Evolutionary conservation across 176 grass and related monocot genomes (phyloP), one percentile per base, ranked within the genome.

Genomic region (Microstegium vimineum): DNA sequence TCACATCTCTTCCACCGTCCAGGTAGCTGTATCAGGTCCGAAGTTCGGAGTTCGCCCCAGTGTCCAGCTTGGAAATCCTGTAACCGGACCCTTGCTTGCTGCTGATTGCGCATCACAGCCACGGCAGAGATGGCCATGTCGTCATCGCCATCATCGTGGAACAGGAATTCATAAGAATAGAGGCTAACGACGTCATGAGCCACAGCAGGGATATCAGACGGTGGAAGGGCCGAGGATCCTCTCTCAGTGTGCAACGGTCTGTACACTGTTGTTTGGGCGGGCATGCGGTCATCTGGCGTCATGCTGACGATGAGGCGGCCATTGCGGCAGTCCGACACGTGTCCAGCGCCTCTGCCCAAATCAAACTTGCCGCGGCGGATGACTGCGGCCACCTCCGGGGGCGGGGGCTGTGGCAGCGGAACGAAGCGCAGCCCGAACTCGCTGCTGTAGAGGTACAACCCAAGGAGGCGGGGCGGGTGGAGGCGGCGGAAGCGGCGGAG

Each of bases 391-490:
- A 49, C 1, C 46, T 49, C 46, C 46, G 37, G 27, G 8, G 80
- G 54, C 46, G 37, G 27, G 8, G 80, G 54, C 12, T 45, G 68
- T 4, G 52, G 52, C 2, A 82, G 35, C 23, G 52, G 80, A 4
- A 82, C 26, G 68, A 82, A 73, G 17, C 28, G 52, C 52, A 59
- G 17, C 16, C 23, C 4, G 35, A 2, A 23, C n/a, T 26, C 13
- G 51, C 47, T 67, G 79, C 9, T 36, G 18, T 27, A 0, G 32
- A 78, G 5, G 40, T 46, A 78, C 40, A 18, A 78, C 26, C 78
- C 78, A n/a, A 80, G 41, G 69, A 82, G 69, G 69, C 22, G 43
- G 45, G 81, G 61, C 17, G 59, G 78, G 49, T 70, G 66, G 46
- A 70, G 66, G n/a, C 1, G 23, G 27, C 6, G 3, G 60, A 83